phyloP scores from a whole-genome alignment of 805 yeast genomes.

The Phaffomyces opuntiae region DNA sequence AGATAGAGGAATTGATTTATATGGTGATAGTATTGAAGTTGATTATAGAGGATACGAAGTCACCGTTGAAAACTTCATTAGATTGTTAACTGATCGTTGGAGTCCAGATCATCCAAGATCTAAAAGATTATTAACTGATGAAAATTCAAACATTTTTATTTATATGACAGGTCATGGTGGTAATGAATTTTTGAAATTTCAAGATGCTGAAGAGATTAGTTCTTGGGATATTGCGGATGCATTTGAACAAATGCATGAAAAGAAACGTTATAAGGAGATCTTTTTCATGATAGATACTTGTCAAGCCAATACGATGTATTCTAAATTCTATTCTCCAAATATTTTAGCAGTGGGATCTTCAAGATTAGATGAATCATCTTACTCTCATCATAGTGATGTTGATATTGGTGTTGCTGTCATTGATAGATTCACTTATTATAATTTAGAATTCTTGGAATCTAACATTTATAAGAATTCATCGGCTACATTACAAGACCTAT shows the following conservation, averaged over 20 bases:
- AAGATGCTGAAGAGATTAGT: constrained; percentile 96
- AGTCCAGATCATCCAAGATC: constrained; percentile 89
- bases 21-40: constrained; percentile 92
- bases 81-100: constrained; percentile 93
- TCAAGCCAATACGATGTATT: constrained; percentile 97
- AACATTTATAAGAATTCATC: constrained; percentile 67
- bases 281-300: constrained; percentile 98
- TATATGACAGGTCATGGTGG: constrained; percentile 99
- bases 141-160: constrained; percentile 86
- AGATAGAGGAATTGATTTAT: constrained; percentile 85
- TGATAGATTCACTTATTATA: constrained; percentile 91
- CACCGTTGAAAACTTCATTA: constrained; percentile 92
- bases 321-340: constrained; percentile 86
- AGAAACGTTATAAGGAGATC: constrained; percentile 89
- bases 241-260: constrained; percentile 93
- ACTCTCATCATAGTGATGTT: constrained; percentile 91
- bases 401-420: constrained; percentile 97
- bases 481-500: constrained; percentile 72
- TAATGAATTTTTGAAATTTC: constrained; percentile 92
- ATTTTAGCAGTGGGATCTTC: constrained; percentile 91
- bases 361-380: constrained; percentile 79
- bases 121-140: constrained; percentile 86
- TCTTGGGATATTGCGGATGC: constrained; percentile 96
- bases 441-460: constrained; percentile 76
- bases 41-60: constrained; percentile 98